These are phyloP conservation scores for Xylariaceae sp. DNA, from an alignment of 2,329 filamentous ascomycete species.

Conservation along the genomic window DNA sequence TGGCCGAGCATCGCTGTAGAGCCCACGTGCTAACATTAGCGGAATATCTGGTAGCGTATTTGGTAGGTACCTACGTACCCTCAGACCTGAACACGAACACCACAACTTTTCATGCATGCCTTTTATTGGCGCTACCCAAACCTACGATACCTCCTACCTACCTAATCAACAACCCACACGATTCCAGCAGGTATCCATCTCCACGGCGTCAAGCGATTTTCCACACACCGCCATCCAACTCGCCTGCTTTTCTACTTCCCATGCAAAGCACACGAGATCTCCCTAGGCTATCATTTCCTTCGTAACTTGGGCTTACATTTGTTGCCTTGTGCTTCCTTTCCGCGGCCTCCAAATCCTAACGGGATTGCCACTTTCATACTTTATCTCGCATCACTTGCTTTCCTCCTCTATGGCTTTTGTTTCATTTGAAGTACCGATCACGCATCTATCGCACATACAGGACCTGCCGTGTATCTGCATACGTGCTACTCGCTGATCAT, in stretches of 20 bases:
- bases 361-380: background rate
- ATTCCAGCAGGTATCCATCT: background rate
- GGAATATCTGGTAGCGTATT: background rate
- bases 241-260: background rate
- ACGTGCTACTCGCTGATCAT: background rate
- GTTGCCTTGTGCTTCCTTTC: background rate
- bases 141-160: background rate
- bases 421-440: background rate
- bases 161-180: background rate
- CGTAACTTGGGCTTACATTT: background rate
- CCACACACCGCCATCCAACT: background rate
- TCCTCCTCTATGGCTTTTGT: background rate
- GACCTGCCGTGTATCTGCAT: background rate
- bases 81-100: conserved; percentile 2
- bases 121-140: background rate
- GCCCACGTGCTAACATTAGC: too few species aligned
- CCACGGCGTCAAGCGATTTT: background rate
- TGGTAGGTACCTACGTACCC: background rate
- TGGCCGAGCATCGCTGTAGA: too few species aligned
- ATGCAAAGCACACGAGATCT: background rate
- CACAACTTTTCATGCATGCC: too few species aligned
- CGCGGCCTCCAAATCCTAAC: background rate
- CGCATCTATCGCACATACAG: background rate
- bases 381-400: background rate
- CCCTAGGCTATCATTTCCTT: background rate